Evolutionary conservation across 1,139 yeast genomes (phyloP).

Genomic region (Sugiyamaella novakii): DNA sequence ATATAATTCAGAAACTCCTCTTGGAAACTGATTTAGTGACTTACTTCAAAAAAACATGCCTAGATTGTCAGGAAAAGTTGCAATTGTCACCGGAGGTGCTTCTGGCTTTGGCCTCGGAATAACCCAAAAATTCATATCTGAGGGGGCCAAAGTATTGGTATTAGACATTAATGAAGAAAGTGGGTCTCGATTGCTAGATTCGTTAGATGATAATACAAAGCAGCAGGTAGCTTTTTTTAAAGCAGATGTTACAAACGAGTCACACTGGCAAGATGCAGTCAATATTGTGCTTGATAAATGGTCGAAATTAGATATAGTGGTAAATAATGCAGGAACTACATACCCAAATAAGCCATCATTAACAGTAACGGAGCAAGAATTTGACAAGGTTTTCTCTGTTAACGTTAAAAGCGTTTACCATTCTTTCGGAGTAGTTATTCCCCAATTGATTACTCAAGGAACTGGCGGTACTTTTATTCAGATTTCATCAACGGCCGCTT

Average conservation of each 20-base stretch:
- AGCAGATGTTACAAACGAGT: conserved; percentile 31
- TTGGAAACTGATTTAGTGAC: too few relatives aligned
- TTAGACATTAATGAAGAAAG: conserved; percentile 27
- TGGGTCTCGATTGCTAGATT: conserved; percentile 20
- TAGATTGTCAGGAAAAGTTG: conserved; percentile 39
- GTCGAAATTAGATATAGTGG: conserved; percentile 34
- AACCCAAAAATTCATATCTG: conserved; percentile 28
- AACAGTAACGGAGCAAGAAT: conserved; percentile 28
- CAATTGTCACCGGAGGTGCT: conserved; percentile 47
- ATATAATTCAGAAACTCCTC: too few relatives aligned
- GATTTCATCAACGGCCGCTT: conserved; percentile 33
- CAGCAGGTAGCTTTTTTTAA: conserved; percentile 21
- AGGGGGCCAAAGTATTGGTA: conserved; percentile 30
- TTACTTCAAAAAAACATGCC: too few relatives aligned
- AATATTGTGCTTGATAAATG: conserved; percentile 25
- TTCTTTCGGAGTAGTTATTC: conserved; percentile 30
- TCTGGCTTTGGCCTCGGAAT: conserved; percentile 45
- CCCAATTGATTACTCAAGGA: conserved; percentile 29
- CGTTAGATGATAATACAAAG: neutral
- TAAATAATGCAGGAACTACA: conserved; percentile 36
- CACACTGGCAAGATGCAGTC: conserved; percentile 28
- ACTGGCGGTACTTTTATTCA: conserved; percentile 33
- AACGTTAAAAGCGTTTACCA: conserved; percentile 32
- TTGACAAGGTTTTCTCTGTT: conserved; percentile 32
- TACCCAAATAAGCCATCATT: conserved; percentile 30